Percentiles rank a stretch among this genome's conserved stretches.
Evolutionary conservation across 2,329 filamentous ascomycete species (phyloP).

Genomic region (Cladorrhinum sp.): DNA sequence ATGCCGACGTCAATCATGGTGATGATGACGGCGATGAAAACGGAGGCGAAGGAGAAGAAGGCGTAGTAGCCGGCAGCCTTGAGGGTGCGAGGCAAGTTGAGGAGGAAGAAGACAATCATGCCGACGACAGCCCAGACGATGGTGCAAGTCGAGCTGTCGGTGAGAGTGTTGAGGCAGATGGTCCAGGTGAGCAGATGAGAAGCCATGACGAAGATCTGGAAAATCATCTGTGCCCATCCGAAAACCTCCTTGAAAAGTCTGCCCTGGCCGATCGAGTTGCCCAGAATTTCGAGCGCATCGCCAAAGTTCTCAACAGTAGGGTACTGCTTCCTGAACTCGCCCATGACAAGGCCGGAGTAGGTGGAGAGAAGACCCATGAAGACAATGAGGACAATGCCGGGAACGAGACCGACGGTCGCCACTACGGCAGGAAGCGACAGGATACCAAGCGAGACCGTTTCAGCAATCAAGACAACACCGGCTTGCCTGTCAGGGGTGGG

Average conservation of each 20-base stretch:
- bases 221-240: constrained; percentile 56
- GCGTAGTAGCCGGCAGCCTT: constrained; percentile 62
- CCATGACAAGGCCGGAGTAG: constrained; percentile 52
- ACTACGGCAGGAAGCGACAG: constrained; percentile 76
- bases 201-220: constrained; percentile 66
- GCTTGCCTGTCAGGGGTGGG: constrained; percentile 37
- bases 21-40: constrained; percentile 59
- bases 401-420: constrained; percentile 67
- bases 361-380: constrained; percentile 66
- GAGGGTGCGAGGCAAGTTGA: constrained; percentile 60
- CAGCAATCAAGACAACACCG: constrained; percentile 42
- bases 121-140: constrained; percentile 63
- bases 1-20: constrained; percentile 62
- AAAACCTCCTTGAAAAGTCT: constrained; percentile 56
- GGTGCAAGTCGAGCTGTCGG: constrained; percentile 58
- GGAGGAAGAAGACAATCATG: constrained; percentile 54
- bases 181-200: constrained; percentile 67
- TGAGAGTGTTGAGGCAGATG: constrained; percentile 64
- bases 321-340: constrained; percentile 69
- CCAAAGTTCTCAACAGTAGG: constrained; percentile 66
- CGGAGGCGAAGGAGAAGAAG: constrained; percentile 54
- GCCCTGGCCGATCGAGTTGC: constrained; percentile 45
- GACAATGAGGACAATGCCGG: constrained; percentile 70
- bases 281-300: constrained; percentile 60
- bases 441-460: constrained; percentile 47